A percentile compares a stretch with the other conserved stretches of the same genome.
These are phyloP conservation scores for Colletotrichum truncatum DNA, from an alignment of 2,329 filamentous ascomycete genomes.

Conservation along the genomic window DNA sequence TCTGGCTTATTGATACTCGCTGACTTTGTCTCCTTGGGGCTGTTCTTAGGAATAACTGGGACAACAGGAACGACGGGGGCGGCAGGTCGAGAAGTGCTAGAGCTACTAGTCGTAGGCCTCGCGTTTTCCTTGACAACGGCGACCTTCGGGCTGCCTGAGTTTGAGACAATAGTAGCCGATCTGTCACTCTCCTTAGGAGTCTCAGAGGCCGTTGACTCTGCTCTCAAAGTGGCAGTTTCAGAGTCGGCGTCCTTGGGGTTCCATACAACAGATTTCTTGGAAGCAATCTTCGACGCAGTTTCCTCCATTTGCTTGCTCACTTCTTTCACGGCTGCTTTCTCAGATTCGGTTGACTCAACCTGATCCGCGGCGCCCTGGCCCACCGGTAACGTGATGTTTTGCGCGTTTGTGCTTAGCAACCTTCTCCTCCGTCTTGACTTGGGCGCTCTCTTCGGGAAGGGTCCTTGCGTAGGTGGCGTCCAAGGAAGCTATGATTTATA, in stretches of 20 bases:
- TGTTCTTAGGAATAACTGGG: constrained; percentile 54
- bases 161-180: constrained; percentile 5
- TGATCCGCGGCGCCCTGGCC: constrained; percentile 39
- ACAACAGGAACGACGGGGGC: constrained; percentile 55
- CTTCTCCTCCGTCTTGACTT: constrained; percentile 50
- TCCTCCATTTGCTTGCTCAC: background rate
- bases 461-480: constrained; percentile 59
- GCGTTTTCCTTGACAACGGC: constrained; percentile 28
- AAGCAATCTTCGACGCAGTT: constrained; percentile 36
- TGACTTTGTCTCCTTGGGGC: constrained; percentile 38
- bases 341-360: constrained; percentile 32
- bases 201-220: constrained; percentile 12
- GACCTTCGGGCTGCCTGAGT: constrained; percentile 4
- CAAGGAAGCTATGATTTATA: constrained; percentile 61
- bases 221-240: constrained; percentile 4
- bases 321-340: constrained; percentile 31
- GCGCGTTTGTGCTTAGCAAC: constrained; percentile 44
- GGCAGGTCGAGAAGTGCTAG: constrained; percentile 40
- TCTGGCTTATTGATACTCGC: constrained; percentile 5
- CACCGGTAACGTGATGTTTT: constrained; percentile 52
- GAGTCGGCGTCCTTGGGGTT: constrained; percentile 12
- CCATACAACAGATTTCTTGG: constrained; percentile 1
- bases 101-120: constrained; percentile 26
- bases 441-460: constrained; percentile 55
- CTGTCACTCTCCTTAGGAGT: constrained; percentile 10